Conservation (phyloP, 805 yeast species). For the Yamadazyma scolyti region DNA sequence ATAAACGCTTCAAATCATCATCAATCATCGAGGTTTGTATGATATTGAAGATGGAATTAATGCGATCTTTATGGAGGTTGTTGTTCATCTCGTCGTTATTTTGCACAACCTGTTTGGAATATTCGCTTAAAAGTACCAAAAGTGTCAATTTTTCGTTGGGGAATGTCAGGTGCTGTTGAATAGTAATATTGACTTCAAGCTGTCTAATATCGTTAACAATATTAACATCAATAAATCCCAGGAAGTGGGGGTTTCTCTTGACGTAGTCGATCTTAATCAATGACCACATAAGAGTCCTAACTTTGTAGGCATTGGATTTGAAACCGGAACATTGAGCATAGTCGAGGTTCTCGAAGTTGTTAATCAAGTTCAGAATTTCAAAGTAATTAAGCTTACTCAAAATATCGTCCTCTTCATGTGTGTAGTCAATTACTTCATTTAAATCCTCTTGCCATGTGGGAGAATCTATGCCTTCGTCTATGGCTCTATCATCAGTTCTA, state of each 20-base stretch:
- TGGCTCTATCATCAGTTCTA: no score
- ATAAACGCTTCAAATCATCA: constrained; percentile 14
- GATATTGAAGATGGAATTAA: no score
- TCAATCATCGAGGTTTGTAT: constrained; percentile 18
- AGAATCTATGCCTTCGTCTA: constrained; percentile 8
- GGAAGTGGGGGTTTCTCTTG: constrained; percentile 7
- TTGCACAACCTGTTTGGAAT: no score
- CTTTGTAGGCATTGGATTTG: constrained; percentile 20
- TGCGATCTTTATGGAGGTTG: no score
- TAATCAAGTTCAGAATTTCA: constrained; percentile 21
- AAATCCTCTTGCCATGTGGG: constrained; percentile 11
- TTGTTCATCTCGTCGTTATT: no score
- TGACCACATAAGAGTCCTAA: constrained; percentile 29
- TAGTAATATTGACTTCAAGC: no score
- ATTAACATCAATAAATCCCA: no score
- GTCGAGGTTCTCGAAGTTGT: constrained; percentile 19
- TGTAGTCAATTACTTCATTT: constrained; percentile 11
- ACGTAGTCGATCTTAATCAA: constrained; percentile 22
- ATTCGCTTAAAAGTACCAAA: constrained; percentile 18
- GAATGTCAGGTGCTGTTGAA: constrained; percentile 4
- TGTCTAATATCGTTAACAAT: no score
- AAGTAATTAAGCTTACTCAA: constrained; percentile 15
- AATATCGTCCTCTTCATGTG: constrained; percentile 5
- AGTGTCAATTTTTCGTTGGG: constrained; percentile 11
- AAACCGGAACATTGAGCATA: constrained; percentile 11